Evolutionary conservation across 805 yeast genomes (phyloP), one percentile per base, ranked within the genome.

Genomic region (Metschnikowia dekortorum): DNA sequence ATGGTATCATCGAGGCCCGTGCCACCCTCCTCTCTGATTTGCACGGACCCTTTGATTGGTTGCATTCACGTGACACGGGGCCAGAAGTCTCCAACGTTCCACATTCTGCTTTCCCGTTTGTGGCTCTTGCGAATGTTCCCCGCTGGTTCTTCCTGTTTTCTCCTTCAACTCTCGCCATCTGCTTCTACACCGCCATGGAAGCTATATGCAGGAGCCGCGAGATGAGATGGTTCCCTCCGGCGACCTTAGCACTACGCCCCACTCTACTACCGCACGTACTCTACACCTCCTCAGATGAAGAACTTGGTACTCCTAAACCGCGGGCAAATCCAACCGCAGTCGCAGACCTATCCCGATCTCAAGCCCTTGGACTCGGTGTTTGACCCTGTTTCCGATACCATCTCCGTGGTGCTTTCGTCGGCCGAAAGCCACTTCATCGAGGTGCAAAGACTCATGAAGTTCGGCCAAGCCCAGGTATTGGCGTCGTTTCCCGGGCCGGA

Each of bases 371-470:
- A 78, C 14, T 68, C 87, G 0, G 78, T 72, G 10, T 88, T 89
- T 60, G 96, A 89, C 63, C 78, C 87, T 0, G 79, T 87, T 33
- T 77, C 85, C 8, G 94, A 89, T 63, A 79, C 87, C 48, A 73
- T 89, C 36, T 82, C 94, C 0, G 78, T 82, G 55, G 85, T 80
- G 1, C 70, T 87, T 46, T 75, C 81, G 16, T 68, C 76, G 53
- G 73, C 50, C 33, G 87, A 82, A 37, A 73, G 80, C 38, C 80
- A 80, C 22, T 58, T 73, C 7, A 64, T 85, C 46, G 96, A 89
- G 66, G 86, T 87, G n/a, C 94, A 87, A 59, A 91, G 85, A 63
- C 81, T 81, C 58, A 68, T 74, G 70, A 86, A 83, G 63, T 74
- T 75, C 38, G 96, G 96, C 10, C 69, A 73, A n/a, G 69, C 74